phyloP scores from a whole-genome alignment of 345 rosid species.

The Viola odorata region DNA sequence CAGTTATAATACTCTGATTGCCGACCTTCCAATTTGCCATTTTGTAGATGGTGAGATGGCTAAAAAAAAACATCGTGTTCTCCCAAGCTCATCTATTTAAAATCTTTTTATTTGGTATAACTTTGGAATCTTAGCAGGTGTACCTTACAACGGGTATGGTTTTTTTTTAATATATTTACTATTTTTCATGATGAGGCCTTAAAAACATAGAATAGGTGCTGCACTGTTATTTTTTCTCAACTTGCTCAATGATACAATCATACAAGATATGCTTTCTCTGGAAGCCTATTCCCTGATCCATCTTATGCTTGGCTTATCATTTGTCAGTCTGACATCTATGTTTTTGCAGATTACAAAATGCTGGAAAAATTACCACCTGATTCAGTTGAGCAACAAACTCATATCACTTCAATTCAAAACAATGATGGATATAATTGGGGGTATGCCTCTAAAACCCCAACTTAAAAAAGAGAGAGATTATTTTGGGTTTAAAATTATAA shows the following conservation, averaged over 20 bases:
- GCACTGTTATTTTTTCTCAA: background rate
- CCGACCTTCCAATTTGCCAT: no score
- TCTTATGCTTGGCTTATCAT: constrained; percentile 3
- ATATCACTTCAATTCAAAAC: constrained; percentile 57
- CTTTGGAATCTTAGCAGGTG: no score
- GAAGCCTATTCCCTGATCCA: background rate
- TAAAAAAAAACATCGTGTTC: no score
- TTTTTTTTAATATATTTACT: no score
- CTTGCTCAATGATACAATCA: background rate
- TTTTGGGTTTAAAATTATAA: background rate
- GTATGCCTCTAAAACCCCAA: constrained; percentile 35
- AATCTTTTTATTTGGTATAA: no score
- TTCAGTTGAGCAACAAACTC: constrained; percentile 78
- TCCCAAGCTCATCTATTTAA: no score
- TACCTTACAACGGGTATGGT: no score
- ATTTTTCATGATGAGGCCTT: no score
- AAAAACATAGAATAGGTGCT: no score
- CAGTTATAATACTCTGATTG: no score
- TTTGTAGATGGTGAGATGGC: no score
- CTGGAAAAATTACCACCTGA: constrained; percentile 71
- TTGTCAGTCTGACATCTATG: constrained; percentile 14
- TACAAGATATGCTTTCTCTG: background rate
- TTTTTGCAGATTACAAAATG: constrained; percentile 51
- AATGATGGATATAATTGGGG: constrained; percentile 97
- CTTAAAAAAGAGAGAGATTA: background rate